These are phyloP conservation scores for Plectranthus barbatus DNA, from an alignment of 257 asterid genomes.

Conservation along the genomic window DNA sequence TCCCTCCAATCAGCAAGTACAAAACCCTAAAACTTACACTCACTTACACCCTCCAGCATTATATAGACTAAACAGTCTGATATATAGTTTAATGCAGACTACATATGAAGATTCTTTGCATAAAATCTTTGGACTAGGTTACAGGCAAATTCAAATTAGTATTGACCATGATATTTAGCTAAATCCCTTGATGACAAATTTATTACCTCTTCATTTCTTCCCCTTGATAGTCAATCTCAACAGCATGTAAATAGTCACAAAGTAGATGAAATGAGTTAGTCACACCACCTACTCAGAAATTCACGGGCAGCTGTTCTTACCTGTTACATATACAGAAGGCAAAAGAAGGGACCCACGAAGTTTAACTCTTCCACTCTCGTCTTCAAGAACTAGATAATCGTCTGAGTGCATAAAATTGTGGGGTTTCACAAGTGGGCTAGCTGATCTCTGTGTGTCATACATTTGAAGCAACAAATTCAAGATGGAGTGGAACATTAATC, in stretches of 20 bases:
- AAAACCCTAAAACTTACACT: background rate
- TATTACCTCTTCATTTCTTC: background rate
- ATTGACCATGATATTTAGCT: background rate
- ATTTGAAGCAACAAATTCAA: slow-evolving; percentile 3
- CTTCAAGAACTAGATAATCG: slow-evolving; percentile 79
- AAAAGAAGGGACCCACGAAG: slow-evolving; percentile 51
- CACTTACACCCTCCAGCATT: background rate
- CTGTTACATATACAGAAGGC: slow-evolving; percentile 82
- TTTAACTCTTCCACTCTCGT: slow-evolving; percentile 95
- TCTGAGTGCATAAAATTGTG: slow-evolving; percentile 69
- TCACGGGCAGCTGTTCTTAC: slow-evolving; percentile 29
- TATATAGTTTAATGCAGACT: background rate
- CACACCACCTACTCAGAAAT: background rate
- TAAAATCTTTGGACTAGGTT: background rate
- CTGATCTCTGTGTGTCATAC: slow-evolving; percentile 57
- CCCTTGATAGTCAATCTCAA: background rate
- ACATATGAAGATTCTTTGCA: background rate
- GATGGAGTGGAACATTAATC: background rate
- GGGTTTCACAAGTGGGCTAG: slow-evolving; percentile 57
- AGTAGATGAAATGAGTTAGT: background rate
- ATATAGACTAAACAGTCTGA: background rate
- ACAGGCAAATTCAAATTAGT: background rate
- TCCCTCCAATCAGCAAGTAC: background rate
- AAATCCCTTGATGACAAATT: background rate
- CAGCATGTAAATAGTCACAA: slow-evolving; percentile 2